Base-by-base conservation (phyloP, 768 basidiomycete genomes). In the Leccinum barrowsii region DNA sequence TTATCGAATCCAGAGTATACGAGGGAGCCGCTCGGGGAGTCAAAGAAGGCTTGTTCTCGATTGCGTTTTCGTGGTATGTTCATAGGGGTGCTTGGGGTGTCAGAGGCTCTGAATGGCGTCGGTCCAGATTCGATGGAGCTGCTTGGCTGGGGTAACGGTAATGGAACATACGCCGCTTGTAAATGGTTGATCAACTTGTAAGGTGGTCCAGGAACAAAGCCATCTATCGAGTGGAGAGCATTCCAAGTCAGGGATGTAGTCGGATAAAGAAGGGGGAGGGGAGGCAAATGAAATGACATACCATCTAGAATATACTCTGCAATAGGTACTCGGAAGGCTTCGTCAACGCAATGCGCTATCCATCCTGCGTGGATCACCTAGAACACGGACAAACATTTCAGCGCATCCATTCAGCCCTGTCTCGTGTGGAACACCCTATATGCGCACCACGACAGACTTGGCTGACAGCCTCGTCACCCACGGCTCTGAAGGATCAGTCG, bases 361-460 rank as follows among this genome's bases (percentile, higher is more conserved):
- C 71, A 72, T 4, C 64, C 67, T 11, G 55, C 73, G 47, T 72
- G 73, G 19, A 72, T 63, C 12, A 72, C 71, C 71, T 72, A 21
- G 5, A 12, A 15, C 22, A n/a, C 10, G 22, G 17, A 5, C 6
- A 35, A 24, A 7, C 35, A 17, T 51, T 15, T 15, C 21, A 51
- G 42, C 55, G 60, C 62, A 65, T 63, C 57, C 10, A 57, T 11
- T 35, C 65, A 17, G 28, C 59, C 4, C 35, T 37, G 2, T 35
- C 26, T 42, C 13, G 49, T 15, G 4, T 52, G 46, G 19, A 15
- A 40, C 35, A 53, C 21, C 13, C 22, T 59, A 47, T 62, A 59
- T 56, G 59, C 71, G 62, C 40, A 74, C 71, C 61, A 63, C 50
- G 17, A 72, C 62, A 13, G 71, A 72, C 52, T 67, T 73, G 47